Evolutionary conservation across 73 alveolate genomes (phyloP).

Genomic region (Loxodes magnus): DNA sequence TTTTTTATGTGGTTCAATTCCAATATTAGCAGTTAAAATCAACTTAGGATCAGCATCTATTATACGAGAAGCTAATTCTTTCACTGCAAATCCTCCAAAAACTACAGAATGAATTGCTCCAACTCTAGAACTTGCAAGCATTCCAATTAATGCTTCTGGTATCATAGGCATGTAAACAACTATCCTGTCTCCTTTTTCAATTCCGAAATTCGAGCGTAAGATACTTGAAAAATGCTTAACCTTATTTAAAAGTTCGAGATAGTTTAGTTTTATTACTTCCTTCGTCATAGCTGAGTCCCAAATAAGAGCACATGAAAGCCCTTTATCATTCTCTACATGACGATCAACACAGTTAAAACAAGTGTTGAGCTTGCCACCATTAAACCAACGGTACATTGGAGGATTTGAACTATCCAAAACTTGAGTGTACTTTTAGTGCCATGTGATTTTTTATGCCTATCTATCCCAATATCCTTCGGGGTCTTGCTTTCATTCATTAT

Average conservation of each 20-base stretch:
- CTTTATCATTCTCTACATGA: slow-evolving; percentile 68
- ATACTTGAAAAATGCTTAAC: slow-evolving; percentile 71
- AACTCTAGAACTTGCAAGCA: slow-evolving; percentile 95
- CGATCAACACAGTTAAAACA: slow-evolving; percentile 96
- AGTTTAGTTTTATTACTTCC: slow-evolving; percentile 51
- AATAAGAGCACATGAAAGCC: slow-evolving; percentile 52
- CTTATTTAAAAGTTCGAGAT: slow-evolving; percentile 60
- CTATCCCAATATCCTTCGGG: slow-evolving; percentile 11
- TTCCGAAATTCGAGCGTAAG: slow-evolving; percentile 45
- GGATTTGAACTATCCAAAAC: slow-evolving; percentile 46
- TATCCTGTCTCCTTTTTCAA: slow-evolving; percentile 85
- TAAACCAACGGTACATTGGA: slow-evolving; percentile 82
- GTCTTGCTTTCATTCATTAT: neutral
- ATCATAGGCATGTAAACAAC: slow-evolving; percentile 98
- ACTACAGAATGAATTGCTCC: slow-evolving; percentile 99
- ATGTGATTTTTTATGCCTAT: neutral
- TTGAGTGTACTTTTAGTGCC: slow-evolving; percentile 1
- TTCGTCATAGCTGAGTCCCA: slow-evolving; percentile 66
- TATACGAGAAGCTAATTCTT: slow-evolving; percentile 83
- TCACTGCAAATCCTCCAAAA: slow-evolving; percentile 98
- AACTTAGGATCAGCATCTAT: slow-evolving; percentile 79
- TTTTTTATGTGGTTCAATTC: slow-evolving; percentile 85
- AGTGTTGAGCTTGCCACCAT: slow-evolving; percentile 83
- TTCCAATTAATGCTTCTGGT: slow-evolving; percentile 93
- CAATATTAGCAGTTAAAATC: slow-evolving; percentile 87